Evolutionary conservation across 176 grass and related monocot genomes (phyloP), one percentile per base, ranked within the genome.

Genomic region (Oryza rufipogon): DNA sequence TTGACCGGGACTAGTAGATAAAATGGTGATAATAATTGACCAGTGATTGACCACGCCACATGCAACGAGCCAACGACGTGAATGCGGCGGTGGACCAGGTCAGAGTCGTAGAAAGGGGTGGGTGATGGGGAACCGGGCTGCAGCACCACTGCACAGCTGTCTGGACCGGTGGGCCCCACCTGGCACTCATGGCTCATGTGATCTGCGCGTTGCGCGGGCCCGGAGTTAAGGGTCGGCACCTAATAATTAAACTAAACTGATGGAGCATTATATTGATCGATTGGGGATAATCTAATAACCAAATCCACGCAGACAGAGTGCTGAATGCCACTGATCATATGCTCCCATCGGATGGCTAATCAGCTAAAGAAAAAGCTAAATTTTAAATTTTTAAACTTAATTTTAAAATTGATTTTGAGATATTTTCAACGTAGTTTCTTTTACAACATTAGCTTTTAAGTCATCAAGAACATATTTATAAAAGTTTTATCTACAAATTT

Each of bases 1-100:
- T 41, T 41, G 39, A 41, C 7, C 39, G 39, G 39, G 2, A 28
- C 28, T 28, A 28, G 28, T 28, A 28, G 28, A 28, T 28, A 28
- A 28, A 28, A 9, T 61, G 20, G 20, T 2, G 56, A 22, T 63
- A 23, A 65, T 17, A 46, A 14, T 60, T 58, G 47, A 70, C 47
- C 45, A 1, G 23, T 14, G 15, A 75, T 25, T 38, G 64, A 10
- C 38, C 2, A 56, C 26, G 47, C 26, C 20, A 63, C 58, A 63
- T 70, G 38, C 76, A 58, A 58, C 0, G 52, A 56, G 54, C 49
- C 49, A 58, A 33, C 30, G 48, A 60, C 33, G 81, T 84, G 36
- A 84, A 63, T 84, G 87, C 39, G 48, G 76, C 70, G 77, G 76
- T 70, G 77, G 49, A 64, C 64, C 78, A 7, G 76, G 75, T 49